These are phyloP conservation scores for Sarcodon sp. DNA, from an alignment of 768 basidiomycete genomes.

Conservation along the genomic window DNA sequence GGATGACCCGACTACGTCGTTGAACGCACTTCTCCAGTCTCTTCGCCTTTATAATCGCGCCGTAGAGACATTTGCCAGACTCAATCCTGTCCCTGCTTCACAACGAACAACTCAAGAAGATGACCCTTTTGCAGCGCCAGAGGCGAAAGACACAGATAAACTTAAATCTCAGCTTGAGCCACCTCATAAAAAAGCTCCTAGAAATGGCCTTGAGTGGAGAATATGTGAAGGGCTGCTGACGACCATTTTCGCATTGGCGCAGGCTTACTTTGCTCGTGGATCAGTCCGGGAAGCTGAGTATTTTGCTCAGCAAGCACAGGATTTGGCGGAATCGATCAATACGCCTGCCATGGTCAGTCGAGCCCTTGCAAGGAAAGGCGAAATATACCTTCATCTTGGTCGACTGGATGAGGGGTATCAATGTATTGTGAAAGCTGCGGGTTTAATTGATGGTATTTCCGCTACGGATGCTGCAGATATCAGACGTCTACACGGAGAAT, in stretches of 20 bases:
- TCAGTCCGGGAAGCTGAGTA: conserved; percentile 79
- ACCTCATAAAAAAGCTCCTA: conserved; percentile 18
- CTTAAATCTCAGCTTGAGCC: conserved; percentile 1
- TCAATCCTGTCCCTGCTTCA: conserved; percentile 26
- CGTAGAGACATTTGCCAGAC: conserved; percentile 48
- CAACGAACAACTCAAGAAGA: conserved; percentile 14
- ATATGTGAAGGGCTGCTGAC: conserved; percentile 59
- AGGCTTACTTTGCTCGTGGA: conserved; percentile 59
- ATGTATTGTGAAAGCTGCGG: conserved; percentile 37
- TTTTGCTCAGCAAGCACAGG: conserved; percentile 67
- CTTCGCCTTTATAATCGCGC: conserved; percentile 77
- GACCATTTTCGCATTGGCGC: conserved; percentile 51
- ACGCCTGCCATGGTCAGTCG: conserved; percentile 52
- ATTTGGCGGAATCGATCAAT: conserved; percentile 56
- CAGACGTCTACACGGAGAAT: conserved; percentile 41
- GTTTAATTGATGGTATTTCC: conserved; percentile 29
- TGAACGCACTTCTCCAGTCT: conserved; percentile 52
- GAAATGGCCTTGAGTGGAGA: conserved; percentile 62
- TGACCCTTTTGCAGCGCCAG: conserved; percentile 43
- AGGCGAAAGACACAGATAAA: conserved; percentile 20
- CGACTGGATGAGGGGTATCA: conserved; percentile 42
- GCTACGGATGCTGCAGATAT: conserved; percentile 49
- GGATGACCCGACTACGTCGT: conserved; percentile 46
- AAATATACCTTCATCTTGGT: conserved; percentile 56
- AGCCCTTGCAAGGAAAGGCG: conserved; percentile 53